Base-by-base conservation (phyloP, 306 rosid genomes). In the Dryas alaskensis region DNA sequence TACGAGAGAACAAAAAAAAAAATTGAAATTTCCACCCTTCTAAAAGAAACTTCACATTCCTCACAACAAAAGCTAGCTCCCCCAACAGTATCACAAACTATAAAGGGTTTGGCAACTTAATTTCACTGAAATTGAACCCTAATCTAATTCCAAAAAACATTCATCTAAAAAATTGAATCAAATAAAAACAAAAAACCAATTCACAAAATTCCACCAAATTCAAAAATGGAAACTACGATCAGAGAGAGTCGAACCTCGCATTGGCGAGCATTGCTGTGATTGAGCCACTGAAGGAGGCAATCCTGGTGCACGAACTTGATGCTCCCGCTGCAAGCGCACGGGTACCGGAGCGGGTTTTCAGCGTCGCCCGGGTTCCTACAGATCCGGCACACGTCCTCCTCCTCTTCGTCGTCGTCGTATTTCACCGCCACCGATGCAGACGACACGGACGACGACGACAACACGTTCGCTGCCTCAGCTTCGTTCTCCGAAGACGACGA, bases 241-340 rank as follows among this genome's bases (percentile, higher is more conserved):
- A 59, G 37, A 31, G 19, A 76, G 39, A 64, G 63, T 73, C 2
- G 71, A 79, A 95, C 99, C 98, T 95, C 99, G 89, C 99, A 95
- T 84, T 95, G 99, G 61, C 99, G 96, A 74, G 98, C 99, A 85
- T 95, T 95, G 89, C 99, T 95, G 80, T 95, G 99, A 87, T 88
- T 92, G 69, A 95, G 98, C 99, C 99, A 95, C 88, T 92, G 99
- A 77, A 95, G 90, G 67, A 95, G 97, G 80, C 99, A 95, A 60
- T 92, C 99, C 80, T 95, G 99, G 70, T 92, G 99, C 67, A 95
- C 99, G 73, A 81, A 95, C 76, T 95, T 95, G 75, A 95, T 95
- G 84, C 99, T 95, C 8, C 99, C 99, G 79, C 99, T 95, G 65
- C 99, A 95, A 40, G 99, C 99, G 78, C 99, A 95, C 0, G 99